A percentile compares a stretch with the other conserved stretches of the same genome.
These are phyloP conservation scores for Piromyces sp. DNA, from an alignment of 192 early-diverging fungal genomes.

Conservation along the genomic window DNA sequence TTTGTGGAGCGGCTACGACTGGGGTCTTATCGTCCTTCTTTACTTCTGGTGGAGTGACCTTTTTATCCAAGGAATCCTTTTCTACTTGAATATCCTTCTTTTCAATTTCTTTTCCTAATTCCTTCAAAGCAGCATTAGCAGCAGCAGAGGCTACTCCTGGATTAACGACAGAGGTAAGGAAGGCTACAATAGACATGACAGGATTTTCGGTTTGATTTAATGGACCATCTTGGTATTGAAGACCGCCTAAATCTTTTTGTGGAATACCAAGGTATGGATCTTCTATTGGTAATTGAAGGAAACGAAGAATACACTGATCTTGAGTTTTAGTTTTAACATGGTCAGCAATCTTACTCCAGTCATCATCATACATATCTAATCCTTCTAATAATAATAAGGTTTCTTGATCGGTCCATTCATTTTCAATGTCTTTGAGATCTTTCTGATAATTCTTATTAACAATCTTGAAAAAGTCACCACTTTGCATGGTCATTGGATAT, in stretches of 20 bases:
- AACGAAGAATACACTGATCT: constrained; percentile 80
- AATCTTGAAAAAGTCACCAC: constrained; percentile 77
- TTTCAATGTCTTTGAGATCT: neutral
- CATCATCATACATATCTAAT: constrained; percentile 82
- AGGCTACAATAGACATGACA: constrained; percentile 75
- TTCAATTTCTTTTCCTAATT: constrained; percentile 20
- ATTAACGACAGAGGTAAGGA: constrained; percentile 68
- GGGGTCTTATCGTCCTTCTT: neutral
- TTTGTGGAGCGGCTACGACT: neutral
- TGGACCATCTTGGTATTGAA: constrained; percentile 51
- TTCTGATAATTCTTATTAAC: constrained; percentile 13
- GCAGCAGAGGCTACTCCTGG: constrained; percentile 74
- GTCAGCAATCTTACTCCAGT: constrained; percentile 81
- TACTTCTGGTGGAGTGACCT: neutral
- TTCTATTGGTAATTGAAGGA: constrained; percentile 16
- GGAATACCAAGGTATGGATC: constrained; percentile 8
- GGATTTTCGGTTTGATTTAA: constrained; percentile 77
- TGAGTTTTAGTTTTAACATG: constrained; percentile 78
- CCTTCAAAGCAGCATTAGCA: constrained; percentile 64
- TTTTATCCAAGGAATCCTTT: neutral
- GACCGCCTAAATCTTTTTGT: constrained; percentile 24
- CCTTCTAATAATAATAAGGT: constrained; percentile 74
- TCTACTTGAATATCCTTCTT: neutral
- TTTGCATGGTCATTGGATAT: constrained; percentile 63
- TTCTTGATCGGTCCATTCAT: constrained; percentile 75